Percentiles rank a stretch among this genome's conserved stretches.
Evolutionary conservation across 2,329 filamentous ascomycete species (phyloP).

Genomic region (Alternaria brassicae): DNA sequence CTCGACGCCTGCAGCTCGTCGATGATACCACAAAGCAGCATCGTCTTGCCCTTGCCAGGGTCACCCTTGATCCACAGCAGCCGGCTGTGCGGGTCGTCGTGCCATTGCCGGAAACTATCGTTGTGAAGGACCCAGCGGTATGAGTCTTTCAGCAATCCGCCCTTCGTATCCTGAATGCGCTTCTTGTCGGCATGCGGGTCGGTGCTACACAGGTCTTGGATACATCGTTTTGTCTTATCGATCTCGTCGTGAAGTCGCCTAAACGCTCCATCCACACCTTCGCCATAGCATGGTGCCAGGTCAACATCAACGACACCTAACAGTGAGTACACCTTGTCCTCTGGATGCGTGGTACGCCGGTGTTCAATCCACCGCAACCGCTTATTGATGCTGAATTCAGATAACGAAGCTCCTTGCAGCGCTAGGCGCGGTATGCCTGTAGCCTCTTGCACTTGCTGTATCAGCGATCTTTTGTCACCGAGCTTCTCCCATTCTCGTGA

Average conservation of each 20-base stretch:
- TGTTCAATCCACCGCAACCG: conserved; percentile 12
- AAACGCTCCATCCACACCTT: not conserved
- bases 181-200: not conserved
- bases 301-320: conserved; percentile 13
- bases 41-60: no score
- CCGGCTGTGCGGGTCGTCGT: no score
- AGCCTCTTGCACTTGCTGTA: conserved; percentile 5
- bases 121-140: no score
- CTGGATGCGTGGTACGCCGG: not conserved
- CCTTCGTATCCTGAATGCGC: conserved; percentile 9
- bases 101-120: no score
- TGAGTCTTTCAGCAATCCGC: not conserved
- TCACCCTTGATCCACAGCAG: no score
- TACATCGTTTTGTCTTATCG: not conserved
- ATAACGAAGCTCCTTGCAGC: conserved; percentile 11
- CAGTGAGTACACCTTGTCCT: not conserved
- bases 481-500: conserved; percentile 13
- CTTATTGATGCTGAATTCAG: conserved; percentile 14
- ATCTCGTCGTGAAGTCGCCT: not conserved
- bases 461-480: conserved; percentile 14
- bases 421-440: conserved; percentile 13
- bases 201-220: not conserved
- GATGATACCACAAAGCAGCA: no score
- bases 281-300: not conserved
- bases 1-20: not conserved